Conservation (phyloP, 257 asterid species). For the Solanum microdontum region DNA sequence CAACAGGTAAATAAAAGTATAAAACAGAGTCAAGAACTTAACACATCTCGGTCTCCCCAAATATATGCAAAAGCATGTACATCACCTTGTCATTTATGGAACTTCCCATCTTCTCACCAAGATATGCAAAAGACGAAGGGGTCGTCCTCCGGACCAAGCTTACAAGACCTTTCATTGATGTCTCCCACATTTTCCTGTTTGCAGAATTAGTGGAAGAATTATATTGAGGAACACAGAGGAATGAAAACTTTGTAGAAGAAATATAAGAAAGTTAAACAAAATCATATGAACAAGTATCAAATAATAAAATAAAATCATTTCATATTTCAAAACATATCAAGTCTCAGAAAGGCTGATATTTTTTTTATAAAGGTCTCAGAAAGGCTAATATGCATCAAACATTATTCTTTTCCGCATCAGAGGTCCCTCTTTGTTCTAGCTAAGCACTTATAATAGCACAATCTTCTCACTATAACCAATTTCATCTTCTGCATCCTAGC, state of each 20-base stretch:
- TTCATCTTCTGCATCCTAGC: not conserved
- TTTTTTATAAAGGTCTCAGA: not conserved
- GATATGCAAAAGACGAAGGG: constrained; percentile 79
- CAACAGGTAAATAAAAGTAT: constrained; percentile 3
- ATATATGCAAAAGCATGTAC: not conserved
- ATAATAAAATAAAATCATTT: not conserved
- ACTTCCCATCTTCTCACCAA: constrained; percentile 82
- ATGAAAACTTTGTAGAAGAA: not conserved
- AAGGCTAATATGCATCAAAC: not conserved
- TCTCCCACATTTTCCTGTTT: constrained; percentile 98
- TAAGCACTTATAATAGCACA: not conserved
- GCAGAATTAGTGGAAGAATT: constrained; percentile 1
- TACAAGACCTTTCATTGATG: constrained; percentile 84
- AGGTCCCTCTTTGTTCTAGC: not conserved
- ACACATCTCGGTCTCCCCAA: not conserved
- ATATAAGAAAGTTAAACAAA: not conserved
- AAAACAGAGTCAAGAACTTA: not conserved
- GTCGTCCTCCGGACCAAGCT: constrained; percentile 92
- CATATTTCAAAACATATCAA: not conserved
- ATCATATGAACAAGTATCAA: not conserved
- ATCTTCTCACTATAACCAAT: not conserved
- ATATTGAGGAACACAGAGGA: constrained; percentile 3
- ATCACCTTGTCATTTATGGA: constrained; percentile 79
- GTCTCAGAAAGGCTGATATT: not conserved
- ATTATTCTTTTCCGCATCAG: not conserved